These are phyloP conservation scores for Juncus effusus DNA, from an alignment of 176 grass and related monocot species.

Conservation along the genomic window DNA sequence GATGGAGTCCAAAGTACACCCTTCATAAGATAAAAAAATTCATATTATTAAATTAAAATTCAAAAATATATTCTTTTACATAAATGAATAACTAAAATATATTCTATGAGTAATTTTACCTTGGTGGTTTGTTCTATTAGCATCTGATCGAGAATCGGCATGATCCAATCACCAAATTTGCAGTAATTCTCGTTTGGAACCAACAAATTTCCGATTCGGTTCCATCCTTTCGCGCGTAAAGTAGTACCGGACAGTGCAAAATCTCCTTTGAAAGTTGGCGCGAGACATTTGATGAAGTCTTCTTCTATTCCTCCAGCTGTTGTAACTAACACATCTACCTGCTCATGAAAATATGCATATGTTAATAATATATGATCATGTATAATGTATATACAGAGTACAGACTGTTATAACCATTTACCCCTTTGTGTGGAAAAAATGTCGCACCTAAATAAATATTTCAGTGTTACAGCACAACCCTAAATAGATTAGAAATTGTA, in stretches of 20 bases:
- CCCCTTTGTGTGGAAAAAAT: no score
- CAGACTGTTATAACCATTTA: no score
- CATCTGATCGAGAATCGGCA: constrained; percentile 73
- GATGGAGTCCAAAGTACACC: constrained; percentile 68
- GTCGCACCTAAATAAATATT: no score
- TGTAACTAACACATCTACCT: constrained; percentile 88
- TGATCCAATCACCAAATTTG: constrained; percentile 94
- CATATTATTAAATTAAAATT: no score
- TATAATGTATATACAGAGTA: not conserved
- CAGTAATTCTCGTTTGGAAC: constrained; percentile 87
- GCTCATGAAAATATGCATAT: not conserved
- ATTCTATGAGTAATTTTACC: constrained; percentile 19
- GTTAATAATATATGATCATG: no score
- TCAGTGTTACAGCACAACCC: no score
- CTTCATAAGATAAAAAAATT: constrained; percentile 24
- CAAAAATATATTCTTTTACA: no score
- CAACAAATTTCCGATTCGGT: constrained; percentile 71
- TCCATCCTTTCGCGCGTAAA: constrained; percentile 70
- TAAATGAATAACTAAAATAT: no score
- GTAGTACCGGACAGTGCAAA: constrained; percentile 60
- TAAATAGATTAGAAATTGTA: no score
- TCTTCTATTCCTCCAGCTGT: constrained; percentile 84
- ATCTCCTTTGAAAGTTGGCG: constrained; percentile 62
- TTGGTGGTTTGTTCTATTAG: constrained; percentile 60
- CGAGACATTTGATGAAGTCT: constrained; percentile 79